Percentiles rank a stretch among this genome's conserved stretches.
phyloP scores from a whole-genome alignment of 2,329 filamentous ascomycete species.

The Colletotrichum australisinense region DNA sequence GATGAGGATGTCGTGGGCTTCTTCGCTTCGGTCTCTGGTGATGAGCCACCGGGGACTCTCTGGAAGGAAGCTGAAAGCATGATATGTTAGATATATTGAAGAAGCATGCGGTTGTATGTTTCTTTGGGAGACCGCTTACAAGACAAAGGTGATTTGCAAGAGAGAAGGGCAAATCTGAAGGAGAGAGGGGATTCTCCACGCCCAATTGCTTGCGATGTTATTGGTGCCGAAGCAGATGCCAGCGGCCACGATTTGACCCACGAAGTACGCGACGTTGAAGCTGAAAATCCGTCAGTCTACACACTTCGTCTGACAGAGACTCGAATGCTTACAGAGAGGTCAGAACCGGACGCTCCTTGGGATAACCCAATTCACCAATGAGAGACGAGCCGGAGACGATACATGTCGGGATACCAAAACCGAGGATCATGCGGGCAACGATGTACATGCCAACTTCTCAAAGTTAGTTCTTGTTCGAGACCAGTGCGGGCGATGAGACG shows the following conservation, averaged over 20 bases:
- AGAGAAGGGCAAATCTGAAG: conserved; percentile 59
- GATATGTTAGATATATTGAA: conserved; percentile 52
- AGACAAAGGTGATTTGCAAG: conserved; percentile 52
- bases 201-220: conserved; percentile 50
- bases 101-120: conserved; percentile 59
- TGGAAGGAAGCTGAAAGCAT: conserved; percentile 42
- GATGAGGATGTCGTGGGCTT: conserved; percentile 45
- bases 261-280: conserved; percentile 69
- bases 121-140: conserved; percentile 55
- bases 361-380: conserved; percentile 70
- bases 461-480: background rate
- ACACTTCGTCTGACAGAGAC: no score
- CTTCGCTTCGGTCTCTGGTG: conserved; percentile 44
- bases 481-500: background rate
- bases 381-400: conserved; percentile 69
- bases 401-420: conserved; percentile 69
- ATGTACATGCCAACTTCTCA: conserved; percentile 65
- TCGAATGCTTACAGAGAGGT: conserved; percentile 56
- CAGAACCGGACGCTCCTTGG: conserved; percentile 68
- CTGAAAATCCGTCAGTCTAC: conserved; percentile 3
- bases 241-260: conserved; percentile 60
- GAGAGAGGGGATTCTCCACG: conserved; percentile 58
- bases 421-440: conserved; percentile 68
- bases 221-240: conserved; percentile 63
- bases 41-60: conserved; percentile 50